Evolutionary conservation across 805 yeast species (phyloP), one percentile per base, ranked within the genome.

Genomic region (Metschnikowia orientalis): DNA sequence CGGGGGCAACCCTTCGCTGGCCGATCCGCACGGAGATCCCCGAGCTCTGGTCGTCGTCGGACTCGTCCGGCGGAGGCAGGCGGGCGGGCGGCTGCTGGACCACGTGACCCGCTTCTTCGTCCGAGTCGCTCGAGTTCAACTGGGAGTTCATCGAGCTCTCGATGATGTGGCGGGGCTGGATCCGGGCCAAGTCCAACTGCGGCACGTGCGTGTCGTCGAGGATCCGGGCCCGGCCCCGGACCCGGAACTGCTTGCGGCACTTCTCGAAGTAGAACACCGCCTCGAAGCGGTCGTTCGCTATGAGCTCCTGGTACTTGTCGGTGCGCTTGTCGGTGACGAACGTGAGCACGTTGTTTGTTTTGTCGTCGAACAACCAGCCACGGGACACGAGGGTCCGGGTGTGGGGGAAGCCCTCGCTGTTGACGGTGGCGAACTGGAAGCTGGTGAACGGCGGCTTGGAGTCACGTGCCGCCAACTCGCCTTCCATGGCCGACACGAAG

Each of bases 291-390:
- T 79, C 73, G 45, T 78, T 70, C 30, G 53, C 46, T 13, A 66
- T 41, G 23, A 75, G 55, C 47, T 82, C 82, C 9, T 59, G 57
- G 47, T 68, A 70, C 56, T 86, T 86, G 30, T 63, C 61, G 66
- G 80, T 77, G 55, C 95, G 63, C 49, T 69, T 67, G 56, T 86
- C 95, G 1, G 92, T 80, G 26, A 81, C 72, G 47, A 81, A 77
- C 1, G 84, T 69, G 32, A 85, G 54, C 8, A 81, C 74, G 48
- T 82, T 85, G 16, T 81, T 79, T 36, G 72, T 66, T 41, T 69
- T 70, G 50, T 83, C 85, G 49, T 75, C 69, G 51, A 85, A 86
- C 30, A 86, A 60, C 56, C 83, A 86, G 6, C 88, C 92, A 30
- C 95, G 68, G 44, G 66, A 75, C 4, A 84, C 75, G 39, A 85